Base-by-base conservation (phyloP, 2,329 filamentous ascomycete genomes). In the Rutstroemia sp. region DNA sequence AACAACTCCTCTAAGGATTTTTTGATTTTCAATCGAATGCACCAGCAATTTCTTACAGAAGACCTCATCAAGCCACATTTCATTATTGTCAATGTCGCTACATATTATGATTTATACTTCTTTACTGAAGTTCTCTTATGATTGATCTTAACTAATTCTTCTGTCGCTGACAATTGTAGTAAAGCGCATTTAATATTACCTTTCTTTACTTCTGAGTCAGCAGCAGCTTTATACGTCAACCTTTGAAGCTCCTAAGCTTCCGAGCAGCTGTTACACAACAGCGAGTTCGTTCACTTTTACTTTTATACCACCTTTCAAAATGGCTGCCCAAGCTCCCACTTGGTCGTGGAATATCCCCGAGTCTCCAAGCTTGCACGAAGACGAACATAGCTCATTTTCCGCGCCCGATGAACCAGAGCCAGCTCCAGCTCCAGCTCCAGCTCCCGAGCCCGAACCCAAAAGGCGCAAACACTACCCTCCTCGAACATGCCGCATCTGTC, bases 401-500 rank as follows among this genome's bases (percentile, higher is more conserved):
- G 8, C 14, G 23, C 27, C 30, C 12, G 30, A 52, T 14, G 25
- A 27, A 6, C 25, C 23, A 4, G 16, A 25, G 19, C 16, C 46
- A 23, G 8, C 38, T 23, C 23, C 34, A 44, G 46, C 49, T 21
- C 5, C 52, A 34, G 14, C 4, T 6, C 46, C 38, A 27, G 52
- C 27, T 6, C 25, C 52, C 40, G 44, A 49, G n/a, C 45, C 46
- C 48, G 58, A 61, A 56, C 70, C 68, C 59, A 60, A 40, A 64
- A 61, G 25, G 67, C 66, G 70, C 55, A 75, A 66, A 50, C 80
- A 82, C 60, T 92, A 89, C 70, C 80, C 82, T 39, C 79, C 87
- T 25, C 80, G 90, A 62, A 87, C 83, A 59, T 97, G 92, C 72
- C 87, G 92, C 57, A 96, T 97, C 61, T 97, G 92, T 69, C 77